Evolutionary conservation across 768 basidiomycete genomes (phyloP).

Genomic region (Termitomyces sp.): DNA sequence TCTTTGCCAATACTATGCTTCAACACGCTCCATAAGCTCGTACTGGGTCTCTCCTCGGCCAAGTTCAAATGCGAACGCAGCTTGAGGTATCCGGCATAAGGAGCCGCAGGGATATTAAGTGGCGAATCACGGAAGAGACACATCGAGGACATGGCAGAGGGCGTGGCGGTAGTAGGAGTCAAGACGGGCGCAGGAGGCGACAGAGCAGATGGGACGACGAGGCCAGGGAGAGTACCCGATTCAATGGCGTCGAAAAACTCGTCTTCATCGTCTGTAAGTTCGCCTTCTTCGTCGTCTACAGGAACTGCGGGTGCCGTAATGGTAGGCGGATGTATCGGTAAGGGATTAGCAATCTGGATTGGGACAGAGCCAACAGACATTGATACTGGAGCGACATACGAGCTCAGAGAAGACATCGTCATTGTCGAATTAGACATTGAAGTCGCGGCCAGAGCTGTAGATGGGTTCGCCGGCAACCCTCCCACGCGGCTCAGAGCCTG

Average conservation of each 20-base stretch:
- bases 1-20: conserved; percentile 97
- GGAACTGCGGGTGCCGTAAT: neutral
- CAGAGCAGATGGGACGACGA: conserved; percentile 42
- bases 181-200: neutral
- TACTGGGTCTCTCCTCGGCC: conserved; percentile 77
- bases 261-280: conserved; percentile 77
- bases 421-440: neutral
- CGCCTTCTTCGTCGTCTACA: conserved; percentile 21
- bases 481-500: neutral
- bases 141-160: neutral
- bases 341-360: neutral
- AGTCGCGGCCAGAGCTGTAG: neutral
- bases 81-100: conserved; percentile 66
- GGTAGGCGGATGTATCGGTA: neutral
- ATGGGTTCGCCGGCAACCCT: too few species aligned
- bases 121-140: neutral
- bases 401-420: neutral
- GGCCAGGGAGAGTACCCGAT: conserved; percentile 67
- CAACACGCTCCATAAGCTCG: conserved; percentile 91
- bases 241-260: conserved; percentile 99
- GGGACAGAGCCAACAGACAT: neutral
- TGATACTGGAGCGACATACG: neutral
- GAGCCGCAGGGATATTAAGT: conserved; percentile 16
- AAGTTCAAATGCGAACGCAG: conserved; percentile 60
- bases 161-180: neutral